Percentiles rank a stretch among this genome's conserved stretches.
Conservation (phyloP, 164 flowering plant genomes). For the Nelumbo lutea region DNA sequence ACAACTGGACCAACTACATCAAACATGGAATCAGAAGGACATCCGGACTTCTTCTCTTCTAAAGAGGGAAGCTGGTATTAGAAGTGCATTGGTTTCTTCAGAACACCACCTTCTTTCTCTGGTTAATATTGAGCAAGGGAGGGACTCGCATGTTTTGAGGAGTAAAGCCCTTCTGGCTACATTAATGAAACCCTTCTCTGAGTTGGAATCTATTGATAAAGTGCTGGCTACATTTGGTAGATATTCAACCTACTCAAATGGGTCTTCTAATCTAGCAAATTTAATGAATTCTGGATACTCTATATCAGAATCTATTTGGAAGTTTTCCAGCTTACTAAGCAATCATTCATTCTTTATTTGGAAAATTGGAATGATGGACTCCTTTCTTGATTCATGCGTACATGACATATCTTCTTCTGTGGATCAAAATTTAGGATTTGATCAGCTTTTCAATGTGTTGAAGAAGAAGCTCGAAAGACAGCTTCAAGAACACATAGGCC, state of each 20-base stretch:
- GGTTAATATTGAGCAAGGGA: conserved; percentile 35
- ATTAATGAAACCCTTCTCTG: conserved; percentile 61
- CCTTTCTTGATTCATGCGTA: conserved; percentile 76
- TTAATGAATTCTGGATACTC: conserved; percentile 56
- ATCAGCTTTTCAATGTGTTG: conserved; percentile 57
- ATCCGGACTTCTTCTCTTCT: conserved; percentile 46
- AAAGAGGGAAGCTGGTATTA: conserved; percentile 59
- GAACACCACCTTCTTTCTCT: conserved; percentile 58
- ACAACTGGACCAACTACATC: conserved; percentile 83
- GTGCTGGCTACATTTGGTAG: conserved; percentile 34
- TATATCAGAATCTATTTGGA: conserved; percentile 66
- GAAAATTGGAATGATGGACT: conserved; percentile 75
- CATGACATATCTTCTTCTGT: conserved; percentile 63
- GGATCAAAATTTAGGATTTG: conserved; percentile 81
- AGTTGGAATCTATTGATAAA: conserved; percentile 66
- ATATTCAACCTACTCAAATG: conserved; percentile 25
- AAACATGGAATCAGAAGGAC: conserved; percentile 84
- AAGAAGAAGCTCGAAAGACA: conserved; percentile 63
- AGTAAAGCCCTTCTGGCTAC: conserved; percentile 54
- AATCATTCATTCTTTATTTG: conserved; percentile 69
- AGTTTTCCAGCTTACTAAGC: conserved; percentile 42
- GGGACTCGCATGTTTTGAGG: conserved; percentile 38
- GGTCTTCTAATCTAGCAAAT: conserved; percentile 33
- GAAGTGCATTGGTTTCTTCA: conserved; percentile 47
- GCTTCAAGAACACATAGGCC: conserved; percentile 60